Evolutionary conservation across 371 early-diverging fungal genomes (phyloP).

Genomic region (Lichtheimia corymbifera): DNA sequence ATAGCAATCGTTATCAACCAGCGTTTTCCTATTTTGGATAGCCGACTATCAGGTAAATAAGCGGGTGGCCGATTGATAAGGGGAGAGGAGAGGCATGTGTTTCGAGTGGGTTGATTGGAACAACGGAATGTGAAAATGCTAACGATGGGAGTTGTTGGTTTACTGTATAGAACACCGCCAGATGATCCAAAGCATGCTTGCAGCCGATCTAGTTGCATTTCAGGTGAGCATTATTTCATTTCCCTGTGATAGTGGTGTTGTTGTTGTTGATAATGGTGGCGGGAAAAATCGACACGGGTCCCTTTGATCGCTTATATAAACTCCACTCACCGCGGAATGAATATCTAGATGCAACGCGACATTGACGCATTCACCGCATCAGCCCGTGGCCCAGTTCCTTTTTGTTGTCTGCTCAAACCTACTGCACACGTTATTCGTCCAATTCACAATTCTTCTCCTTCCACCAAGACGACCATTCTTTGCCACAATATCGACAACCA

Average conservation of each 20-base stretch:
- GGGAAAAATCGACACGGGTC: neutral
- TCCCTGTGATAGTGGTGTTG: no score
- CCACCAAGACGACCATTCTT: slow-evolving; percentile 18
- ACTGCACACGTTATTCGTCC: neutral
- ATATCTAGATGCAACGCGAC: neutral
- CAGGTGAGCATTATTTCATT: slow-evolving; percentile 5
- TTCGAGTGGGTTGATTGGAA: no score
- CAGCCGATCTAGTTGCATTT: slow-evolving; percentile 18
- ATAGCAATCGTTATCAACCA: slow-evolving; percentile 97
- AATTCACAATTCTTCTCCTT: slow-evolving; percentile 14
- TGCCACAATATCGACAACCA: slow-evolving; percentile 12
- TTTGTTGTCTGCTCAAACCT: neutral
- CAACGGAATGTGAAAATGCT: no score
- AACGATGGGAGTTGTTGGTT: neutral
- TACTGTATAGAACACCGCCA: slow-evolving; percentile 8
- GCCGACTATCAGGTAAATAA: neutral
- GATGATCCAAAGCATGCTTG: slow-evolving; percentile 13
- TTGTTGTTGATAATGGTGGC: no score
- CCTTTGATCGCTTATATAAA: neutral
- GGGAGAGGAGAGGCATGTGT: no score
- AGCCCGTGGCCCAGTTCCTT: neutral
- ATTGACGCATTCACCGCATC: neutral
- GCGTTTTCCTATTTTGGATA: slow-evolving; percentile 77
- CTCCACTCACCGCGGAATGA: slow-evolving; percentile 1
- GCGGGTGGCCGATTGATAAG: neutral